Evolutionary conservation across 257 asterid genomes (phyloP), one percentile per base, ranked within the genome.

Genomic region (Voacanga thouarsii): DNA sequence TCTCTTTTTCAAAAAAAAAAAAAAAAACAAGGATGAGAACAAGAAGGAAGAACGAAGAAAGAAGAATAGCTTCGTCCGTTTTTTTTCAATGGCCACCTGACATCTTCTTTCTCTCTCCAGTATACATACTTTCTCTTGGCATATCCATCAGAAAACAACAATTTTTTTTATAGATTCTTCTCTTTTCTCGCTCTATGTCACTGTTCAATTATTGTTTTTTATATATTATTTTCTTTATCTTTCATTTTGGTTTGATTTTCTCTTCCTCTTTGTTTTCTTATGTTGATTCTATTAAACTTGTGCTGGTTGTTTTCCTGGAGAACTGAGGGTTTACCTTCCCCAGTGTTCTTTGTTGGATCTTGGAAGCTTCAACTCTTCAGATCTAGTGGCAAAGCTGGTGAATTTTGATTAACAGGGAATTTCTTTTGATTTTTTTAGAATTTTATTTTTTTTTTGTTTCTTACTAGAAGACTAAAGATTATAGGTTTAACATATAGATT

Each of bases 1-100:
- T 64, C 57, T 23, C 47, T 59, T 78, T 44, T 33, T 71, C 60
- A 28, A 56, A 47, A 44, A 26, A 64, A 77, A n/a, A 16, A 72
- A 15, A 70, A 70, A n/a, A n/a, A n/a, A n/a, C 39, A 49, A 69
- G 7, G 5, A 18, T 59, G 16, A 41, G n/a, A n/a, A n/a, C n/a
- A 72, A 41, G 49, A 72, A 44, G 66, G 14, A 60, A 39, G 51
- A 50, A 76, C 24, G 9, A 41, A 3, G 5, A 21, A 68, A 67
- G 57, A 67, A 70, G n/a, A 41, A 45, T 39, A 50, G 63, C 71
- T 57, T 33, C 26, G 37, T 12, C 56, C n/a, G n/a, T 33, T 60
- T 78, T 70, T 77, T 74, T 78, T 84, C 76, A 61, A 82, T 88
- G 96, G 92, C 90, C 89, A 96, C 91, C 90, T 89, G 87, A 87